Evolutionary conservation across 306 rosid genomes (phyloP).

Genomic region (Bauhinia variegata): DNA sequence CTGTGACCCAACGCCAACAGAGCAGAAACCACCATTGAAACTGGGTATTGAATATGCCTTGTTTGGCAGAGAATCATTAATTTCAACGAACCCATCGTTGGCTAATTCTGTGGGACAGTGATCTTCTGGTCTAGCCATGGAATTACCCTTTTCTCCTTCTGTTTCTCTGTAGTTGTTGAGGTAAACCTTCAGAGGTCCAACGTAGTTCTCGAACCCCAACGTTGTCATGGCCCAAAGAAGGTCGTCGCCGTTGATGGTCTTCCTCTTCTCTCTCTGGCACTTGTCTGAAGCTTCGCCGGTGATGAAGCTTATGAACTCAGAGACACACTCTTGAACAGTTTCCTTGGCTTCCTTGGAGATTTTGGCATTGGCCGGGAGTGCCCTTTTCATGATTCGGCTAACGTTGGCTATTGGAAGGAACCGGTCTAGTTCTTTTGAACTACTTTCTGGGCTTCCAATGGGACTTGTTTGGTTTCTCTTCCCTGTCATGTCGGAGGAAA

Average conservation of each 20-base stretch:
- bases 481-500: constrained; percentile 48
- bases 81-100: too few relatives aligned
- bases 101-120: background rate
- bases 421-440: constrained; percentile 75
- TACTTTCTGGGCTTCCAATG: constrained; percentile 69
- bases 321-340: constrained; percentile 84
- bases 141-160: constrained; percentile 67
- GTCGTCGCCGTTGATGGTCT: constrained; percentile 87
- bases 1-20: too few relatives aligned
- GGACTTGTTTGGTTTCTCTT: constrained; percentile 65
- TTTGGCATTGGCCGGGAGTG: constrained; percentile 81
- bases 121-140: constrained; percentile 50
- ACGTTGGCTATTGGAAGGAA: constrained; percentile 90
- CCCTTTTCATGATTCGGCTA: constrained; percentile 81
- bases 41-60: too few relatives aligned
- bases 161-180: constrained; percentile 76
- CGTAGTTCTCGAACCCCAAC: constrained; percentile 80
- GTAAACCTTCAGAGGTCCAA: constrained; percentile 67
- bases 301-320: constrained; percentile 91
- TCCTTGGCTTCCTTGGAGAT: constrained; percentile 89
- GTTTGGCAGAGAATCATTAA: too few relatives aligned
- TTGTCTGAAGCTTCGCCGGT: constrained; percentile 91
- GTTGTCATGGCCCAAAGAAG: constrained; percentile 93
- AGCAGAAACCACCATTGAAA: too few relatives aligned
- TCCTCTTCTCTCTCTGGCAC: constrained; percentile 83